These are phyloP conservation scores for Candida dajiaensis DNA, from an alignment of 805 yeast species.

Conservation along the genomic window DNA sequence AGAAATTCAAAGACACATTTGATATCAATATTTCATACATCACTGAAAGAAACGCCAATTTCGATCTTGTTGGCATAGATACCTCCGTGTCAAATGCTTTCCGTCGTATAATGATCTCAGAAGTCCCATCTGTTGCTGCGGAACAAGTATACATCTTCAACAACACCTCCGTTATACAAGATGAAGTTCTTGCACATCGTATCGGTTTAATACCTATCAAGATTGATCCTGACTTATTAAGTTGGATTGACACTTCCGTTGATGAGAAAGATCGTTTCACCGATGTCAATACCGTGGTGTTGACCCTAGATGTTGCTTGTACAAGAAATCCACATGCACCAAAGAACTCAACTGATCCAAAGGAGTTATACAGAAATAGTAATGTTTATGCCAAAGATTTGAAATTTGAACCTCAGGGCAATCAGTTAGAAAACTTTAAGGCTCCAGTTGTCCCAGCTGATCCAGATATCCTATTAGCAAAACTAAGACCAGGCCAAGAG, in stretches of 20 bases:
- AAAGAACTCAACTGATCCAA: constrained; percentile 72
- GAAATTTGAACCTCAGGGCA: constrained; percentile 87
- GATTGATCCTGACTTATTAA: constrained; percentile 82
- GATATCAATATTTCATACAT: constrained; percentile 62
- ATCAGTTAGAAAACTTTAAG: constrained; percentile 68
- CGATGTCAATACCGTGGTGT: constrained; percentile 84
- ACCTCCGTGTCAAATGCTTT: constrained; percentile 94
- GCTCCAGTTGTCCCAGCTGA: constrained; percentile 73
- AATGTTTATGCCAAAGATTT: constrained; percentile 86
- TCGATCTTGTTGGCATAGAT: constrained; percentile 82
- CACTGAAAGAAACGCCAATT: constrained; percentile 69
- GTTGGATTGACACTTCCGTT: constrained; percentile 71
- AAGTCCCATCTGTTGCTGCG: constrained; percentile 93
- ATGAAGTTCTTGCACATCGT: constrained; percentile 94
- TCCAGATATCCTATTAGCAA: constrained; percentile 86
- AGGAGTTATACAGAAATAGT: constrained; percentile 75
- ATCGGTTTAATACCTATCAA: constrained; percentile 88
- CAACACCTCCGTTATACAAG: constrained; percentile 95
- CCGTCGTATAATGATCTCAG: constrained; percentile 94
- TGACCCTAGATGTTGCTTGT: constrained; percentile 77
- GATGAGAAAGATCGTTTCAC: constrained; percentile 68
- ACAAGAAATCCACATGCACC: constrained; percentile 82
- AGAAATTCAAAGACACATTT: constrained; percentile 63
- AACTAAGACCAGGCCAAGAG: constrained; percentile 96
- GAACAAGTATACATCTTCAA: constrained; percentile 87